A percentile compares a stretch with the other conserved stretches of the same genome.
Conservation (phyloP, 441 rosid genomes). For the Brassica hybrid region DNA sequence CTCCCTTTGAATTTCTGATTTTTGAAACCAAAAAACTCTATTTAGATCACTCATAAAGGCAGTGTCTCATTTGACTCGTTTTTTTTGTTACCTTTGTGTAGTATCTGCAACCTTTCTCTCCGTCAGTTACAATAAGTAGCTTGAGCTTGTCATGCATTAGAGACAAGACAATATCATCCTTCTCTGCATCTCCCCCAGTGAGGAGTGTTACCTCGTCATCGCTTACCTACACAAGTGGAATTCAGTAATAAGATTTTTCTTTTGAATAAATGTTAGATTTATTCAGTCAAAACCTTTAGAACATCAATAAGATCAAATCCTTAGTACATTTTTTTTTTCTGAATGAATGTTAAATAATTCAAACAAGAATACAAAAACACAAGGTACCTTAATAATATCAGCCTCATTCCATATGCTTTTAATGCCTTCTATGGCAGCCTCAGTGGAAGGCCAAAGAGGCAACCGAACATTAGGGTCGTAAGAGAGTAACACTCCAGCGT, state of each 20-base stretch:
- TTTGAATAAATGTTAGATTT: no score
- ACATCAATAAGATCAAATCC: no score
- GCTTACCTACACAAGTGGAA: slow-evolving; percentile 48
- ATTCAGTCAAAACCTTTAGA: no score
- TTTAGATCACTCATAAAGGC: neutral
- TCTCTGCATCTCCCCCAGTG: slow-evolving; percentile 52
- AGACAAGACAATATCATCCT: slow-evolving; percentile 61
- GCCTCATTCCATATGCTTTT: slow-evolving; percentile 72
- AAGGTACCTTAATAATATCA: slow-evolving; percentile 63
- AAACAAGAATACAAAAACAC: neutral
- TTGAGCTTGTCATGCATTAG: slow-evolving; percentile 63
- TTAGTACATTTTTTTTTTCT: no score
- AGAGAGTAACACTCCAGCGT: slow-evolving; percentile 63
- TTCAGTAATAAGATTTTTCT: no score
- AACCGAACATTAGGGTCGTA: slow-evolving; percentile 75
- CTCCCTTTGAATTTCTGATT: slow-evolving; percentile 64
- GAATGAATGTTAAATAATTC: no score
- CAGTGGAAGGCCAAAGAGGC: slow-evolving; percentile 71
- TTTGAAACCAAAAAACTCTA: neutral
- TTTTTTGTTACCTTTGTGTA: slow-evolving; percentile 52
- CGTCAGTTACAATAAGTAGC: slow-evolving; percentile 75
- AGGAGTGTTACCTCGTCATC: slow-evolving; percentile 67
- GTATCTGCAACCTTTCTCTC: slow-evolving; percentile 76
- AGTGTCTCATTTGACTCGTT: neutral
- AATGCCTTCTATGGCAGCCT: slow-evolving; percentile 64